phyloP scores from a whole-genome alignment of 2,329 filamentous ascomycete genomes.

The Diaporthe ilicicola region DNA sequence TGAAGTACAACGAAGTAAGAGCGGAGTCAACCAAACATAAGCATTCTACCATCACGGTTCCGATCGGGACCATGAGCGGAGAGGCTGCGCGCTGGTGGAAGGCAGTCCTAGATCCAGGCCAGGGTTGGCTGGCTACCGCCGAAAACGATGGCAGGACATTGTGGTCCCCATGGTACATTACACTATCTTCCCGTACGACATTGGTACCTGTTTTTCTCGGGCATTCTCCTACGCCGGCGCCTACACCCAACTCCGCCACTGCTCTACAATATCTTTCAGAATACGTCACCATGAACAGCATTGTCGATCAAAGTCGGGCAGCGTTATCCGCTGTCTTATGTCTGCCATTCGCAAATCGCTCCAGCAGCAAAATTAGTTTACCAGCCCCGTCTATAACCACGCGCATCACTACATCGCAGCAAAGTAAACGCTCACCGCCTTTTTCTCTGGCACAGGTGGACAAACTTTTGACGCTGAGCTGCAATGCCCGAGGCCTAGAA shows the following conservation, averaged over 20 bases:
- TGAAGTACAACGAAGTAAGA: not conserved
- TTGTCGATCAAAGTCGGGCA: conserved; percentile 9
- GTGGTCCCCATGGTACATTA: not conserved
- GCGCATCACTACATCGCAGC: not conserved
- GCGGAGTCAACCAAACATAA: not conserved
- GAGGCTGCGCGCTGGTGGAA: conserved; percentile 16
- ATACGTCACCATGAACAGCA: not conserved
- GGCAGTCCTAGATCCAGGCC: not conserved
- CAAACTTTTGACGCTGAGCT: not conserved
- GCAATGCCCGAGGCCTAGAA: not conserved
- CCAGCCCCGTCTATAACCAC: not conserved
- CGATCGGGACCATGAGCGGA: not conserved
- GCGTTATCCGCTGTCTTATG: conserved; percentile 8
- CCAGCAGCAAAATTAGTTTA: not conserved
- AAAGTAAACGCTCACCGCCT: not conserved
- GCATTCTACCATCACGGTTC: not conserved
- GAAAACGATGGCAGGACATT: not conserved
- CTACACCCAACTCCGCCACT: not conserved
- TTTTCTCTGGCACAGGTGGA: not conserved
- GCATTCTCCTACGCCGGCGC: not conserved
- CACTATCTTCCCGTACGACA: not conserved
- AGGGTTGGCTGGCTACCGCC: conserved; percentile 9
- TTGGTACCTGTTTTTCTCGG: not conserved
- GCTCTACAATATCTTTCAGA: not conserved
- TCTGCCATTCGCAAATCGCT: not conserved